Evolutionary conservation across 371 early-diverging fungal species (phyloP).

Genomic region (Smittium culicis): DNA sequence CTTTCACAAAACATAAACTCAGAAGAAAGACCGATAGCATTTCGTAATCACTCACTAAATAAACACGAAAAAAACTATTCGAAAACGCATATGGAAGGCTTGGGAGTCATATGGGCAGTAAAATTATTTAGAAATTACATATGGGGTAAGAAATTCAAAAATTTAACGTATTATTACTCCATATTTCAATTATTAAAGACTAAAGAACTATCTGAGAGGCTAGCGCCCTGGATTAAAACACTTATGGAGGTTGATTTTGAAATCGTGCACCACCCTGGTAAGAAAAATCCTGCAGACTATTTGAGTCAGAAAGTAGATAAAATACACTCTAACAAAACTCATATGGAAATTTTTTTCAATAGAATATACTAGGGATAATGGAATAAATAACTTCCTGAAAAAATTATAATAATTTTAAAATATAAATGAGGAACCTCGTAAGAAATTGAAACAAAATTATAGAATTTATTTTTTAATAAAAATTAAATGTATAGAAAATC

Average conservation of each 20-base stretch:
- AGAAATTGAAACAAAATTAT: too few species aligned
- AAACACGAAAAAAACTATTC: constrained; percentile 1
- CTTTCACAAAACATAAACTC: neutral
- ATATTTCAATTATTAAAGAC: neutral
- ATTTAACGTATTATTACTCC: neutral
- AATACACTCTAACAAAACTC: too few species aligned
- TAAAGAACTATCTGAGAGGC: constrained; percentile 4
- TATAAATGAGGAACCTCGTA: too few species aligned
- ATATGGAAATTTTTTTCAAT: too few species aligned
- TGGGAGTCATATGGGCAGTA: constrained; percentile 5
- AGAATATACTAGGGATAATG: too few species aligned
- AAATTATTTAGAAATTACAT: neutral
- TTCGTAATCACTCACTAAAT: neutral
- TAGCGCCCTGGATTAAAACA: neutral
- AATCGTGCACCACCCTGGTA: neutral
- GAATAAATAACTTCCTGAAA: too few species aligned
- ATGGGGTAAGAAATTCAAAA: neutral
- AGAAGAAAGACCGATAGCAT: neutral
- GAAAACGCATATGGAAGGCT: constrained; percentile 9
- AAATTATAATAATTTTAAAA: too few species aligned
- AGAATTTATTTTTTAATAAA: too few species aligned
- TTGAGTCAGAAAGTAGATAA: too few species aligned
- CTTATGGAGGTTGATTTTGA: neutral
- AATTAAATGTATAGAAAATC: too few species aligned
- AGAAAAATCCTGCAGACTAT: neutral